Evolutionary conservation across 352 stramenopile genomes (phyloP).

Genomic region (Phytophthora pisi): DNA sequence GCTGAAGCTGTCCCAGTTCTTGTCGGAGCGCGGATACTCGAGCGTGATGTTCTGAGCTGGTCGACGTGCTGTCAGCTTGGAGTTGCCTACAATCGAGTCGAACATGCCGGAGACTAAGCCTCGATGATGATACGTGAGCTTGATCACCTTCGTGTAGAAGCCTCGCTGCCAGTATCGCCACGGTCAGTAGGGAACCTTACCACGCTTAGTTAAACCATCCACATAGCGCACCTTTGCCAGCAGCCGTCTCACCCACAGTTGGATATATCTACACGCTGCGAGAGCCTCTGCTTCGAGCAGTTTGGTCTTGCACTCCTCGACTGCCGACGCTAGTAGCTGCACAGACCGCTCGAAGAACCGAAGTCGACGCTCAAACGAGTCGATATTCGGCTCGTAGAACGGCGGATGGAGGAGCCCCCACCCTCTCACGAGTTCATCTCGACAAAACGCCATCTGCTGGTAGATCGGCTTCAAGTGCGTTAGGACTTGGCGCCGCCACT

Average conservation of each 20-base stretch:
- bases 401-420: slow-evolving; percentile 54
- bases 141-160: slow-evolving; percentile 64
- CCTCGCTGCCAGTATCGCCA: slow-evolving; percentile 29
- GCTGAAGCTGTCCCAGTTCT: slow-evolving; percentile 37
- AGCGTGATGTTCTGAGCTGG: slow-evolving; percentile 33
- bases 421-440: slow-evolving; percentile 29
- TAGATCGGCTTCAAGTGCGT: slow-evolving; percentile 42
- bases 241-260: slow-evolving; percentile 49
- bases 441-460: slow-evolving; percentile 47
- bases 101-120: slow-evolving; percentile 66
- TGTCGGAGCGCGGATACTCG: slow-evolving; percentile 50
- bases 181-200: not conserved
- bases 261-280: slow-evolving; percentile 46
- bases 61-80: slow-evolving; percentile 44
- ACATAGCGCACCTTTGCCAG: slow-evolving; percentile 40
- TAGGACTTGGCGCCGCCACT: slow-evolving; percentile 48
- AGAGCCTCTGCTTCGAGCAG: slow-evolving; percentile 36
- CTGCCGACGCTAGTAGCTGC: slow-evolving; percentile 24
- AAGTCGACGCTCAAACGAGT: slow-evolving; percentile 49
- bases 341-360: slow-evolving; percentile 40
- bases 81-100: slow-evolving; percentile 57
- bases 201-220: not conserved
- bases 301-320: slow-evolving; percentile 42
- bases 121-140: slow-evolving; percentile 48
- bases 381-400: slow-evolving; percentile 43